Base-by-base conservation (phyloP, 441 rosid genomes). In the Flueggea neowawraea region DNA sequence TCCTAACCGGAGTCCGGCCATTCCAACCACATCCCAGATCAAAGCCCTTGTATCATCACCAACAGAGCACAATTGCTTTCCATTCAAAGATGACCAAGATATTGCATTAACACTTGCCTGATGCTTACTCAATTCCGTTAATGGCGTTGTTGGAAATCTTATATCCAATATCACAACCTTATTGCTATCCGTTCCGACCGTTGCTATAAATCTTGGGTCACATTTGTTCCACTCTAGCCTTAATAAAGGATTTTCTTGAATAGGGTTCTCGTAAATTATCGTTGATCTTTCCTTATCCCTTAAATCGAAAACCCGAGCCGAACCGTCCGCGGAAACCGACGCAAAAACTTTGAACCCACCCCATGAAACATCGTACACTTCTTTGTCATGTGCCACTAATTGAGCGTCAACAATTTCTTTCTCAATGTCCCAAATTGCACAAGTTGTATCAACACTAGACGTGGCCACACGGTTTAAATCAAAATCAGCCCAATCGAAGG, bases 351-450 rank as follows among this genome's bases (percentile, higher is more conserved):
- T 77, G 47, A 50, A 61, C 2, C 77, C 79, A 2, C 90, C 90
- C 90, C 90, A 82, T 4, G 90, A 80, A 14, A 85, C 63, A 10
- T 85, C 88, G 31, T 73, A 79, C 59, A 85, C 90, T 66, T 80
- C 84, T 61, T 80, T 82, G 49, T 85, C 90, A 33, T 82, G 90
- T 0, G 88, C 88, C 0, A 82, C 85, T 55, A 85, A 32, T 16
- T 85, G 86, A 0, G 86, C 60, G 31, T 82, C 83, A 2, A 80
- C 72, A 6, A 41, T 62, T 64, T 80, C 84, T 16, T 54, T 77
- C 54, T 80, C 86, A 6, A 82, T 58, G 45, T 85, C 86, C 90
- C 90, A 85, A 0, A 85, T 56, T 6, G 79, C 70, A 54, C 88
- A 82, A 0, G 90, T 85, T 2, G 78, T 78, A 68, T 85, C 88